A percentile compares a stretch with the other conserved stretches of the same genome.
phyloP scores from a whole-genome alignment of 83 land plant species.

The Picea mariana region DNA sequence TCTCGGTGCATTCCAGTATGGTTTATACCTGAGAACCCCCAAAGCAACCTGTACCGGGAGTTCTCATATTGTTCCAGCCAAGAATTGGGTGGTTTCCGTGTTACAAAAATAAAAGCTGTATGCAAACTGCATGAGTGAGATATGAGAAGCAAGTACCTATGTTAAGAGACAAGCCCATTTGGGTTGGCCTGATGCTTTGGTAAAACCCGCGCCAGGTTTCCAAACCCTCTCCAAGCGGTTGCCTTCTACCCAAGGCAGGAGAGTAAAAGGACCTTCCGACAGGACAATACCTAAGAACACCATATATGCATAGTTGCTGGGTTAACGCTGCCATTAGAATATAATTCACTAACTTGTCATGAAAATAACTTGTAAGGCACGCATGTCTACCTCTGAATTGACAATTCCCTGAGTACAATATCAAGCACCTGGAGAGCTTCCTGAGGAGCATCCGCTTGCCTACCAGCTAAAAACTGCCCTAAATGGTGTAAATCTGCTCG shows the following conservation, averaged over 20 bases:
- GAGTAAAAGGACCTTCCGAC: conserved; percentile 93
- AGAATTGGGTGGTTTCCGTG: not conserved
- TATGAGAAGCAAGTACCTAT: conserved; percentile 53
- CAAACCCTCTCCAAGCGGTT: conserved; percentile 80
- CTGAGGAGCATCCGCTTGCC: conserved; percentile 84
- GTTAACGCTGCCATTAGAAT: not conserved
- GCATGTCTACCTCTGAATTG: conserved; percentile 67
- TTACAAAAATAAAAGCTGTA: too few species aligned
- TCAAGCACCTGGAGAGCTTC: conserved; percentile 94
- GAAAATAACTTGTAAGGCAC: not conserved
- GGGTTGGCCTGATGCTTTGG: conserved; percentile 91
- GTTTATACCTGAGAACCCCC: too few species aligned
- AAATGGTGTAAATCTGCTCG: conserved; percentile 88
- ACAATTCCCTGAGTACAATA: conserved; percentile 84
- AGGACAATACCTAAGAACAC: conserved; percentile 59
- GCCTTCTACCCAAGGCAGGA: conserved; percentile 68
- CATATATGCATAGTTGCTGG: not conserved
- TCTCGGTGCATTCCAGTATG: too few species aligned
- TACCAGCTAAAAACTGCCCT: conserved; percentile 84
- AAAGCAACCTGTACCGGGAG: too few species aligned
- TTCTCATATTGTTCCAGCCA: too few species aligned
- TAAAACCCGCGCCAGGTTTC: conserved; percentile 96
- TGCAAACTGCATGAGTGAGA: too few species aligned
- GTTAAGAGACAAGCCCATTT: conserved; percentile 95
- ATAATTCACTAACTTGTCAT: not conserved